Conservation (phyloP, 2,329 filamentous ascomycete genomes). For the Ophiostoma pallidulum region DNA sequence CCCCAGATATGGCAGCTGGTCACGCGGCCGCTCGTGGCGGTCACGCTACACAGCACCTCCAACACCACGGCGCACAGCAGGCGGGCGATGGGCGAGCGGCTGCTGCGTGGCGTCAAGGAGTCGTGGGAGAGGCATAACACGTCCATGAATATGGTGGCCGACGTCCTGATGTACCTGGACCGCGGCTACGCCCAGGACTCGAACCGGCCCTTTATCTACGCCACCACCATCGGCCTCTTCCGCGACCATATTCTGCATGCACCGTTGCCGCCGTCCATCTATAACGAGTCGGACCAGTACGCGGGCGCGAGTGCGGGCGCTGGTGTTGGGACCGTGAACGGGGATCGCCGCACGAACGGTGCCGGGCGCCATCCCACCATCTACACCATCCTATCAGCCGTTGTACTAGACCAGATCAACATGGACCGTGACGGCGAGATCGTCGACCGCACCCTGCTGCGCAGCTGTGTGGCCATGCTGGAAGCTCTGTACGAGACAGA, state of each 20-base stretch:
- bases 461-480: constrained; percentile 80
- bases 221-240: constrained; percentile 77
- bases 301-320: neutral
- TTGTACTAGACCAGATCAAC: constrained; percentile 81
- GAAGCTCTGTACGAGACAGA: constrained; percentile 78
- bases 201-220: constrained; percentile 69
- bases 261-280: constrained; percentile 9
- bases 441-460: constrained; percentile 74
- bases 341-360: neutral
- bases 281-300: constrained; percentile 3
- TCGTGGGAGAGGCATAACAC: constrained; percentile 85
- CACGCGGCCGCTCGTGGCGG: constrained; percentile 53
- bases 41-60: constrained; percentile 46
- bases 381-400: constrained; percentile 65
- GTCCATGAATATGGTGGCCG: constrained; percentile 75
- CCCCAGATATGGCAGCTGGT: constrained; percentile 62
- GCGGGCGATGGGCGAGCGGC: constrained; percentile 70
- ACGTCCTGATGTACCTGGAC: constrained; percentile 89
- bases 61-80: constrained; percentile 66
- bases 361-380: constrained; percentile 35
- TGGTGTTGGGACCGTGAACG: constrained; percentile 8
- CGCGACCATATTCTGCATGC: constrained; percentile 73
- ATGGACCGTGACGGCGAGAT: constrained; percentile 88
- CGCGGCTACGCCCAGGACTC: constrained; percentile 66
- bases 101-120: constrained; percentile 64